Evolutionary conservation across 805 yeast genomes (phyloP).

Genomic region (Starmerella gropengiesseri): DNA sequence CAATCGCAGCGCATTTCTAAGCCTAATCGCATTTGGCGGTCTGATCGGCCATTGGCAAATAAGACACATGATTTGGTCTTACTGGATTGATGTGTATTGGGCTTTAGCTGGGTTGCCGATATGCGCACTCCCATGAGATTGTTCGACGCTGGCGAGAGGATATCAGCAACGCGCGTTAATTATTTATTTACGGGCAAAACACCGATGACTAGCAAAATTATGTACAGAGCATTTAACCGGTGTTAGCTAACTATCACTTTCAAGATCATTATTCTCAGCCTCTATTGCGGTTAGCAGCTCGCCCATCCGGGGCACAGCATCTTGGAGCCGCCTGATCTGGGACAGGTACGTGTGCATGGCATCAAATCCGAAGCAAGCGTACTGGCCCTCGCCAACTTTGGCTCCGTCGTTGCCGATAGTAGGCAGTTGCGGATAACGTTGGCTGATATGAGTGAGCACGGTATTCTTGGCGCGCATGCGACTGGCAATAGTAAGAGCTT

Average conservation of each 20-base stretch:
- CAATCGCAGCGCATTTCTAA: no score
- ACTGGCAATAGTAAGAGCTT: constrained; percentile 62
- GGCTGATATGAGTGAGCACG: constrained; percentile 84
- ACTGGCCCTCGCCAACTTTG: constrained; percentile 22
- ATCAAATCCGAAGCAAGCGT: constrained; percentile 46
- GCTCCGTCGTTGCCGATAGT: constrained; percentile 16
- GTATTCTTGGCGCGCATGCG: constrained; percentile 62
- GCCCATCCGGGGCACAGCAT: constrained; percentile 21
- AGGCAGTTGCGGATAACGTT: constrained; percentile 63
- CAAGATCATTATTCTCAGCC: not conserved
- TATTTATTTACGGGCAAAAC: no score
- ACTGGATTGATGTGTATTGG: no score
- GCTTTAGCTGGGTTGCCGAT: no score
- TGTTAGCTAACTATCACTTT: not conserved
- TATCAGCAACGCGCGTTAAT: no score
- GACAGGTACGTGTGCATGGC: constrained; percentile 44
- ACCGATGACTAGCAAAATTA: no score
- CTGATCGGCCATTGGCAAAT: no score
- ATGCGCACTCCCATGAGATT: no score
- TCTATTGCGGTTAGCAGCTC: constrained; percentile 20
- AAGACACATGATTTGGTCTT: no score
- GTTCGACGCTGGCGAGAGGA: no score
- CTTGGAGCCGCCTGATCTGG: constrained; percentile 33
- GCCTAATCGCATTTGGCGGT: no score
- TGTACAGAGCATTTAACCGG: no score